Conservation (phyloP, 768 basidiomycete species). For the Phanerochaete sordida region DNA sequence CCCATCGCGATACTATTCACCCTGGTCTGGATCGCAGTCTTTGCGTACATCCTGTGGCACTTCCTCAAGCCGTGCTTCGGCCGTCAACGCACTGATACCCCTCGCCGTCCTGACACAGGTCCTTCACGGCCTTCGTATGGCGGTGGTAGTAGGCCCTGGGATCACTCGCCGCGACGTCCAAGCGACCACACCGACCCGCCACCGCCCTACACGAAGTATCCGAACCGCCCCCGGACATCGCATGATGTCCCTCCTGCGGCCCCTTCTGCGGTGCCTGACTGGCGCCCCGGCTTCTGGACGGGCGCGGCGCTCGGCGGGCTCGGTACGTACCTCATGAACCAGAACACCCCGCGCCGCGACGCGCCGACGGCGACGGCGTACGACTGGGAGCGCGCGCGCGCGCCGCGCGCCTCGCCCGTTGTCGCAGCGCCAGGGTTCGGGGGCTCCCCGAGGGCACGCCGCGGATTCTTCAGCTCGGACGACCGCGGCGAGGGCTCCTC, state of each 20-base stretch:
- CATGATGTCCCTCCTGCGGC: conserved; percentile 25
- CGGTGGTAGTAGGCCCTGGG: too few relatives aligned
- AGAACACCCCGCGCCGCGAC: conserved; percentile 27
- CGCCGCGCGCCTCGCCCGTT: conserved; percentile 2
- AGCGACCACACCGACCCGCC: conserved; percentile 30
- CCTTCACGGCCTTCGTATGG: conserved; percentile 28
- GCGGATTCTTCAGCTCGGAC: conserved; percentile 25
- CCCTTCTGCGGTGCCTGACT: conserved; percentile 27
- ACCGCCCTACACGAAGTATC: conserved; percentile 50
- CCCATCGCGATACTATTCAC: conserved; percentile 48
- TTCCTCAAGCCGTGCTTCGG: conserved; percentile 53
- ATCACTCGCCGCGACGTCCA: too few relatives aligned
- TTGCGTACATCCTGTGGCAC: conserved; percentile 53
- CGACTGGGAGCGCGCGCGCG: conserved; percentile 53
- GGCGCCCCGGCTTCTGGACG: conserved; percentile 82
- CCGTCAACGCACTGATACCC: conserved; percentile 27
- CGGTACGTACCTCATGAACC: conserved; percentile 49
- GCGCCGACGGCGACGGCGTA: conserved; percentile 31
- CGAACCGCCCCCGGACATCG: too few relatives aligned
- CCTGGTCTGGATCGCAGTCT: conserved; percentile 51
- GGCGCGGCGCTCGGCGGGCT: conserved; percentile 74
- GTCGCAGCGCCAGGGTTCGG: conserved; percentile 4
- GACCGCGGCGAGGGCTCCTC: conserved; percentile 72
- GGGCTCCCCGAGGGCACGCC: not conserved
- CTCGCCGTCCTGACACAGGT: conserved; percentile 22